Conservation (phyloP, 108 stramenopile species). For the Seminavis robusta region DNA sequence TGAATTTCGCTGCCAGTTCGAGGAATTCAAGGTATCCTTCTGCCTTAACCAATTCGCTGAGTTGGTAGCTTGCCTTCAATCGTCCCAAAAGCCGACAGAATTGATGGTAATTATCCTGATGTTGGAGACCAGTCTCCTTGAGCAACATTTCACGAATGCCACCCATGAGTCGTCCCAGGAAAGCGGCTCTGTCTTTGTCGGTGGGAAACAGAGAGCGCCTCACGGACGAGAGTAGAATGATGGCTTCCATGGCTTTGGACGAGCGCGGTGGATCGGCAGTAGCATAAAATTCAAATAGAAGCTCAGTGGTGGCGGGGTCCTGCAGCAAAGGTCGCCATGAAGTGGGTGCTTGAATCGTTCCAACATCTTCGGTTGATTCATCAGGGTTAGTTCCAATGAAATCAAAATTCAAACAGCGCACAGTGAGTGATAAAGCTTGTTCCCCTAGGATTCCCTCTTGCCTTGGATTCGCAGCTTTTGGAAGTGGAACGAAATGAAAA, state of each 20-base stretch:
- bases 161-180: slow-evolving; percentile 80
- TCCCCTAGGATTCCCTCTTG: slow-evolving; percentile 83
- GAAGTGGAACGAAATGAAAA: slow-evolving; percentile 5
- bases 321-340: slow-evolving; percentile 88
- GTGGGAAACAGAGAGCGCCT: slow-evolving; percentile 92
- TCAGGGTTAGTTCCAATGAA: slow-evolving; percentile 99
- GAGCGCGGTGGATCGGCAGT: slow-evolving; percentile 91
- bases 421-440: slow-evolving; percentile 80
- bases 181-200: slow-evolving; percentile 91
- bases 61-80: slow-evolving; percentile 97
- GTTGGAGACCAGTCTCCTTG: slow-evolving; percentile 91
- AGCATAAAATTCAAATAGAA: slow-evolving; percentile 94
- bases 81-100: slow-evolving; percentile 96
- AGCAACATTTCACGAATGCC: slow-evolving; percentile 87
- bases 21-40: slow-evolving; percentile 95
- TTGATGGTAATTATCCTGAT: slow-evolving; percentile 97
- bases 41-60: slow-evolving; percentile 91
- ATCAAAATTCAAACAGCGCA: slow-evolving; percentile 93
- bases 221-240: slow-evolving; percentile 86
- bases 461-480: slow-evolving; percentile 51
- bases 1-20: slow-evolving; percentile 87
- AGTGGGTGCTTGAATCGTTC: slow-evolving; percentile 95
- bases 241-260: slow-evolving; percentile 89
- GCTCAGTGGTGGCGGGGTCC: slow-evolving; percentile 83
- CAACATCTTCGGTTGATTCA: slow-evolving; percentile 96